Percentiles rank a stretch among this genome's conserved stretches.
Conservation (phyloP, 805 yeast genomes). For the Schwanniomyces vanrijiae region DNA sequence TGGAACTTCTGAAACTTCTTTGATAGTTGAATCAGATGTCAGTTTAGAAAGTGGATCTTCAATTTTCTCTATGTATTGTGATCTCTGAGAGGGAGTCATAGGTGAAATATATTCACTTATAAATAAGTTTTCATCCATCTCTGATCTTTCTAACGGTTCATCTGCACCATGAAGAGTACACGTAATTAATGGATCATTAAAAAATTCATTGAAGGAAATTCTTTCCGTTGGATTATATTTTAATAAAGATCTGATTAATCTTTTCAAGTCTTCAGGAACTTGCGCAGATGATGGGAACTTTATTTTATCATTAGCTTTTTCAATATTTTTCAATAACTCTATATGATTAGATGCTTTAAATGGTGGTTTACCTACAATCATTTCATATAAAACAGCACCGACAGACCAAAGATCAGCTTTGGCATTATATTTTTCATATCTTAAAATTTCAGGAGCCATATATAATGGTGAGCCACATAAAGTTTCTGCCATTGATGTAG, state of each 20-base stretch:
- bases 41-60: slow-evolving; percentile 1
- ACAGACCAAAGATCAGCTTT: slow-evolving; percentile 98
- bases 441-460: slow-evolving; percentile 97
- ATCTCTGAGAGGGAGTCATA: slow-evolving; percentile 22
- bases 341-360: slow-evolving; percentile 92
- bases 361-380: slow-evolving; percentile 96
- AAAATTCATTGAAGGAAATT: slow-evolving; percentile 86
- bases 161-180: slow-evolving; percentile 52
- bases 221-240: slow-evolving; percentile 86
- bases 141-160: slow-evolving; percentile 63
- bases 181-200: slow-evolving; percentile 65
- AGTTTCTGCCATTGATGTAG: slow-evolving; percentile 93
- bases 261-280: slow-evolving; percentile 63
- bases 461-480: slow-evolving; percentile 96
- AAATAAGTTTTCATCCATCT: slow-evolving; percentile 75
- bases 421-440: slow-evolving; percentile 94
- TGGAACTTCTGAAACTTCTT: neutral
- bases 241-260: slow-evolving; percentile 71
- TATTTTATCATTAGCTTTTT: slow-evolving; percentile 74
- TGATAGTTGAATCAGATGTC: neutral
- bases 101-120: slow-evolving; percentile 77
- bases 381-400: slow-evolving; percentile 93
- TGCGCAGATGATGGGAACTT: slow-evolving; percentile 70
- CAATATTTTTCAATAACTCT: slow-evolving; percentile 83
- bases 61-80: slow-evolving; percentile 18